Evolutionary conservation across 192 early-diverging fungal species (phyloP), one percentile per base, ranked within the genome.

Genomic region (Dissophora globulifera): DNA sequence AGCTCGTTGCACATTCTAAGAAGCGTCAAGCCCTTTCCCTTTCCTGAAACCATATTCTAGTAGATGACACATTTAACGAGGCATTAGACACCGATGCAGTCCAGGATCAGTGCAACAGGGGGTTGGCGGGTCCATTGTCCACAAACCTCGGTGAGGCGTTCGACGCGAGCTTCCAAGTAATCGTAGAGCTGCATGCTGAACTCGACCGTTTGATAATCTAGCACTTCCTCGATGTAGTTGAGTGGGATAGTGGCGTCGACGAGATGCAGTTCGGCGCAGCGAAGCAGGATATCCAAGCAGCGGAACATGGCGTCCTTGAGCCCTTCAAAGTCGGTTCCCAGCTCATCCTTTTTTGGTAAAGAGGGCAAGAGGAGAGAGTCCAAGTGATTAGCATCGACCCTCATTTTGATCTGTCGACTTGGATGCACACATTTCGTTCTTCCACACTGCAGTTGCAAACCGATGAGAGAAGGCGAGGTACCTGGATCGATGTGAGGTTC

Each of bases 1-100:
- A 97, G 74, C 22, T 92, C 91, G 71, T 97, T 97, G 79, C 94
- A 97, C 50, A 94, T 78, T 52, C 92, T 79, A 38, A 98, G 84
- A 35, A 98, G 72, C 3, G 92, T 83, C 5, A 95, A 78, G 19
- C 91, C 93, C 65, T 98, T 98, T 48, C 96, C 96, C 60, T 84
- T 86, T 1, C 79, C 87, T 15, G 93, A 86, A 16, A 86, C 68
- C 82, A 96, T 91, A 56, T 81, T 82, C 83, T 92, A 67, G 35
- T 16, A 46, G 10, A 1, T 0, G 42, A 57, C 10, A 20, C 41
- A 42, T 11, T 42, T n/a, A 42, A 42, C 12, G n/a, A n/a, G n/a
- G n/a, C n/a, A n/a, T n/a, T 42, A 11, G 2, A 2, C 41, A n/a
- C 41, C 13, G 13, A 16, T 42, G 13, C 41, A 42, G n/a, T 16